These are phyloP conservation scores for Cupressus sempervirens DNA, from an alignment of 75 land plant genomes.

Conservation along the genomic window DNA sequence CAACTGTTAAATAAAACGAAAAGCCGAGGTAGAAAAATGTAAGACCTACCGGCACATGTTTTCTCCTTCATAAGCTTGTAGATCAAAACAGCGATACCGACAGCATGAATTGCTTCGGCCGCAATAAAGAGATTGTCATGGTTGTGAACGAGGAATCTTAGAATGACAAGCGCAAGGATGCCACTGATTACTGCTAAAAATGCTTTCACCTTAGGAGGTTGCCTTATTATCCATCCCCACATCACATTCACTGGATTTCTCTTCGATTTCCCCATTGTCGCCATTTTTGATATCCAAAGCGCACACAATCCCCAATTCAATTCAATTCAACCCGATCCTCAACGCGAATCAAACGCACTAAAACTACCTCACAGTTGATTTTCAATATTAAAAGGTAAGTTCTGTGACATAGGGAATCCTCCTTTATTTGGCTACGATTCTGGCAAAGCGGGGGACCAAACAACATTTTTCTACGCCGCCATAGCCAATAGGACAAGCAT, in stretches of 20 bases:
- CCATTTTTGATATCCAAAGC: not conserved
- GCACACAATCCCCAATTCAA: not conserved
- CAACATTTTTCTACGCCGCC: too few species aligned
- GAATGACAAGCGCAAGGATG: slow-evolving; percentile 63
- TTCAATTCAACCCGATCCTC: too few species aligned
- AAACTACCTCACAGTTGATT: too few species aligned
- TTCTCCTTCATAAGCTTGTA: slow-evolving; percentile 87
- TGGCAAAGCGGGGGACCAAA: too few species aligned
- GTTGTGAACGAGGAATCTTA: slow-evolving; percentile 71
- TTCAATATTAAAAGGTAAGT: too few species aligned
- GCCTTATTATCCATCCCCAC: slow-evolving; percentile 66
- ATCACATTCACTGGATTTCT: slow-evolving; percentile 46
- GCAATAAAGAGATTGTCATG: slow-evolving; percentile 96
- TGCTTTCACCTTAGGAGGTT: slow-evolving; percentile 95
- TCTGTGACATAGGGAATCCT: too few species aligned
- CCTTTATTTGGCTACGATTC: too few species aligned
- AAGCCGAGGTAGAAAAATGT: not conserved
- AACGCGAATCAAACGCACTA: too few species aligned
- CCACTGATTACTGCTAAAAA: slow-evolving; percentile 66
- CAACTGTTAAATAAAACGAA: not conserved
- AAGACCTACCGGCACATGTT: slow-evolving; percentile 73
- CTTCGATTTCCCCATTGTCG: slow-evolving; percentile 24
- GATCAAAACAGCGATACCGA: slow-evolving; percentile 82
- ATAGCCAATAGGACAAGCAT: too few species aligned
- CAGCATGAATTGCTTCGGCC: slow-evolving; percentile 81